Base-by-base conservation (phyloP, 1,139 yeast genomes). In the Arxiozyma slooffiae region DNA sequence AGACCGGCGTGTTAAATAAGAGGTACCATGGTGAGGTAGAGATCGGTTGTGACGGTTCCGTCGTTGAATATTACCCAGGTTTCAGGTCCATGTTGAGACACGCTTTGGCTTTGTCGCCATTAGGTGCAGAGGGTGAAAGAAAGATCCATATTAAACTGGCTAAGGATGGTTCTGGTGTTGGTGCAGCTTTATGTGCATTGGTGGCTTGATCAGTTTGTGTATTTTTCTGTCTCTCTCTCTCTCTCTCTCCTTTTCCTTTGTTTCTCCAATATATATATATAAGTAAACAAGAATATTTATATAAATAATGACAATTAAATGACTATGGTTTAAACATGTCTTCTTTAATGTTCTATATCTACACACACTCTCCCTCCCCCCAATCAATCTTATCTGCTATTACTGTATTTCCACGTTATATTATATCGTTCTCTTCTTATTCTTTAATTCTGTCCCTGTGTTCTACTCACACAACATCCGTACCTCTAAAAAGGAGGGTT, bases 111-210 rank as follows among this genome's bases (percentile, higher is more conserved):
- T 64, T 78, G 57, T 80, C 88, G 46, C 80, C 83, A 60, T 79
- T 90, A 38, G 86, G 88, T 54, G 72, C 82, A 45, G 85, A 85
- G 41, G 82, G 83, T 57, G 78, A 77, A 59, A 81, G 86, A 67
- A 80, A 85, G 59, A 73, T 89, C 44, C 82, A 80, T 57, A 71
- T 92, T 56, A 83, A 80, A 55, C 81, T 89, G 58, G 94, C 96
- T 40, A 86, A 88, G 66, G 97, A 90, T 63, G 97, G 97, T 48
- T 82, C 94, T 52, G 96, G 96, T 56, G 96, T 89, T 42, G 97
- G 97, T 58, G 97, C 97, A 48, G 97, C 97, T 1, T 75, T 90
- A 55, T 86, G 96, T 71, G 97, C 97, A 20, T 52, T 66, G 24
- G 64, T 63, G 6, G 69, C 69, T n/a, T 63, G 50, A 51, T 11